Conservation (phyloP, 306 rosid species). For the Oemleria cerasiformis region DNA sequence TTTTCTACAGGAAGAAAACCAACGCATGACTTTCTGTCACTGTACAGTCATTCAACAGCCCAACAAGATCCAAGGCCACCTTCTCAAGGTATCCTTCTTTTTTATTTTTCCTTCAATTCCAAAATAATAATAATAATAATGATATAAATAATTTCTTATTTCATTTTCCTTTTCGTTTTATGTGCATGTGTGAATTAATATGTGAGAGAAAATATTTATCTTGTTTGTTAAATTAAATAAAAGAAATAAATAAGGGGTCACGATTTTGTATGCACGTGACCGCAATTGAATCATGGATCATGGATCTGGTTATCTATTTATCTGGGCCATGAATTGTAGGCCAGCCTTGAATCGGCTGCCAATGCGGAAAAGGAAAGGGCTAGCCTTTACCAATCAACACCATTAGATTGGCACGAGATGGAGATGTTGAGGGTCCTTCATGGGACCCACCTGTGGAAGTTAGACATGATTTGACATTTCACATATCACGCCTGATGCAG, state of each 20-base stretch:
- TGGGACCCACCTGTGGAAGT: conserved; percentile 29
- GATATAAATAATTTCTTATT: neutral
- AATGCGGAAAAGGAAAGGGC: conserved; percentile 31
- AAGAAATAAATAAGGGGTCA: neutral
- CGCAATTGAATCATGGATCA: conserved; percentile 64
- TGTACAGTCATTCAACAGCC: conserved; percentile 65
- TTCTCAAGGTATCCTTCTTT: conserved; percentile 61
- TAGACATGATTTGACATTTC: conserved; percentile 51
- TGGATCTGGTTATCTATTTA: conserved; percentile 48
- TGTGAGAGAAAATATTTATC: neutral
- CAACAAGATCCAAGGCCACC: conserved; percentile 88
- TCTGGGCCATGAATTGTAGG: conserved; percentile 47
- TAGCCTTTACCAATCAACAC: conserved; percentile 36
- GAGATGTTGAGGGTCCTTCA: neutral
- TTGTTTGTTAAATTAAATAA: neutral
- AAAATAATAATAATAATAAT: too few relatives aligned
- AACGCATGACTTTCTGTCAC: conserved; percentile 91
- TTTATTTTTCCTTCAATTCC: neutral
- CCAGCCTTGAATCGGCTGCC: conserved; percentile 23
- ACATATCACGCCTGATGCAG: conserved; percentile 14
- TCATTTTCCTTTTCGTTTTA: neutral
- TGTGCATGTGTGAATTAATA: neutral
- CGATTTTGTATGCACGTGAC: conserved; percentile 79
- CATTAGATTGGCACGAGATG: conserved; percentile 35
- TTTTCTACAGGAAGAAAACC: conserved; percentile 68